Evolutionary conservation across 1,284 basidiomycete species (phyloP), one percentile per base, ranked within the genome.

Genomic region (Jaminaea rosea): DNA sequence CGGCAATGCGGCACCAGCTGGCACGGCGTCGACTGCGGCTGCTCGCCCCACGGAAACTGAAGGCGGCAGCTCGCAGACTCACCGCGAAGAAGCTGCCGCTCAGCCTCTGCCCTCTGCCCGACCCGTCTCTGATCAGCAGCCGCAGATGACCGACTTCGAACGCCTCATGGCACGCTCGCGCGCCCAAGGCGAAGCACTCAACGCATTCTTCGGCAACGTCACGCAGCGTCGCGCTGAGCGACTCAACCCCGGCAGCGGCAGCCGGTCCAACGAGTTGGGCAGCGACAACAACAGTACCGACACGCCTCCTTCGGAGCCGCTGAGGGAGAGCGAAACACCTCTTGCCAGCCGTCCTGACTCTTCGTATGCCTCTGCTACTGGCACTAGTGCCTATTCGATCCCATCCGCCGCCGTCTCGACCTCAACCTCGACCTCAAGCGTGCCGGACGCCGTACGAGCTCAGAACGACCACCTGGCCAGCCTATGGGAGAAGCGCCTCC

Each of bases 121-220:
- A n/a, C n/a, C n/a, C n/a, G n/a, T n/a, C n/a, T n/a, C n/a, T n/a
- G n/a, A n/a, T n/a, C n/a, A n/a, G 29, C 29, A 31, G 29, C 29
- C 29, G 15, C 15, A 13, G n/a, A 28, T 29, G 31, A 42, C 21
- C 7, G 31, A 32, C 27, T 49, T 36, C n/a, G 48, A 49, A 15
- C 34, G 36, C 15, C 21, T 49, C 3, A 49, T 49, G 48, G 37
- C 37, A 8, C 24, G 48, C 21, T 42, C 32, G 15, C 15, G 48
- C 5, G 44, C 44, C 32, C 48, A 49, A 24, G 48, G 48, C 13
- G 48, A 49, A 27, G 36, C 37, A 27, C 26, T 49, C n/a, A 49
- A 49, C 26, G 39, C 45, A 2, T 37, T 37, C 17, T 49, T 49
- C 17, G 48, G 48, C 9, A 23, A 13, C 3, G 19, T 49, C 11